phyloP scores from a whole-genome alignment of 139 green algal genomes.

The Klebsormidium nitens region DNA sequence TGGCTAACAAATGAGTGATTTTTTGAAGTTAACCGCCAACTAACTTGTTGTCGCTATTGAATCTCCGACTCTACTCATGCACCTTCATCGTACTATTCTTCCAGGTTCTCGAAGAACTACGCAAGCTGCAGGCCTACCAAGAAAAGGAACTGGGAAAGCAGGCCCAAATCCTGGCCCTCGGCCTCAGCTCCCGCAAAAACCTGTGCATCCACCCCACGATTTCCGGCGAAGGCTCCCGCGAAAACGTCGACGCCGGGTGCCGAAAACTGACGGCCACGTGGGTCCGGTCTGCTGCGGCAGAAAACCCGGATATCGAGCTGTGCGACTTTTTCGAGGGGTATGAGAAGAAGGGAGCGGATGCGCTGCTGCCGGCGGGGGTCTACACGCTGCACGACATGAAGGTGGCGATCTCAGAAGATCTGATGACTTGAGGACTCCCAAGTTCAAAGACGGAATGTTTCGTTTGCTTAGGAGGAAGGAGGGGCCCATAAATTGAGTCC shows the following conservation, averaged over 20 bases:
- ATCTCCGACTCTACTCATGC: no score
- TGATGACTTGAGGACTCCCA: slow-evolving; percentile 14
- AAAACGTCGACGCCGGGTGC: slow-evolving; percentile 90
- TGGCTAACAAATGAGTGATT: no score
- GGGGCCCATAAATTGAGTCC: no score
- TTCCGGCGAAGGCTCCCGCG: slow-evolving; percentile 65
- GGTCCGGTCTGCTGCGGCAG: slow-evolving; percentile 59
- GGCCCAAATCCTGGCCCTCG: slow-evolving; percentile 84
- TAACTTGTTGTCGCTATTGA: no score
- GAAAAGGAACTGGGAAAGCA: slow-evolving; percentile 55
- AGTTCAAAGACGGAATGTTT: neutral
- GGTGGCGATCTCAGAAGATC: no score
- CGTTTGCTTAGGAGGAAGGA: no score
- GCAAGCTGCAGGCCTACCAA: slow-evolving; percentile 79
- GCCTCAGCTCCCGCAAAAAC: slow-evolving; percentile 91
- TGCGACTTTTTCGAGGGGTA: slow-evolving; percentile 53
- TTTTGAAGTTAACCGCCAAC: no score
- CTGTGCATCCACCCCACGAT: slow-evolving; percentile 86
- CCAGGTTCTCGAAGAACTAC: slow-evolving; percentile 45
- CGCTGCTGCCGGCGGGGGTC: slow-evolving; percentile 62
- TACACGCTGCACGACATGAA: slow-evolving; percentile 47
- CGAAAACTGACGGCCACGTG: slow-evolving; percentile 85
- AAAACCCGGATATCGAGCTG: slow-evolving; percentile 39
- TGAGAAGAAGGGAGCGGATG: slow-evolving; percentile 63
- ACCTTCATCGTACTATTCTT: no score